These are phyloP conservation scores for Aschersonia sp. DNA, from an alignment of 2,329 filamentous ascomycete genomes.

Conservation along the genomic window DNA sequence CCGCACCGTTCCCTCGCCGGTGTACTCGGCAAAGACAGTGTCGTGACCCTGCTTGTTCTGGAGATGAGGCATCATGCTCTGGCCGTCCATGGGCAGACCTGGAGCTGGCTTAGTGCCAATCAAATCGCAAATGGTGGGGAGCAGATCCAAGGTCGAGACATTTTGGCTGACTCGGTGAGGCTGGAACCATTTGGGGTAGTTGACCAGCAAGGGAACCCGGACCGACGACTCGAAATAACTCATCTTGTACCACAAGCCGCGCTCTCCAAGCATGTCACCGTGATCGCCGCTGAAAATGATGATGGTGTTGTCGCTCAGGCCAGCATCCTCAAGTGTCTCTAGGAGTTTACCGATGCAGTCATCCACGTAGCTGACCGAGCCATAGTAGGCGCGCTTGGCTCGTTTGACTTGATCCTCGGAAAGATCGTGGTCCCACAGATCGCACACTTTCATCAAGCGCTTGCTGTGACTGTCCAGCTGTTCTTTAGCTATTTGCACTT, in stretches of 20 bases:
- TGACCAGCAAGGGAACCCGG: slow-evolving; percentile 75
- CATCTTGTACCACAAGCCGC: slow-evolving; percentile 95
- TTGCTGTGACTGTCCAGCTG: slow-evolving; percentile 78
- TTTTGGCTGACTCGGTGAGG: slow-evolving; percentile 69
- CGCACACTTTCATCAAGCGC: slow-evolving; percentile 73
- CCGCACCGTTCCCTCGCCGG: slow-evolving; percentile 78
- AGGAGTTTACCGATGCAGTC: slow-evolving; percentile 80
- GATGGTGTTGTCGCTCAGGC: slow-evolving; percentile 73
- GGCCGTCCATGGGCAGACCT: slow-evolving; percentile 72
- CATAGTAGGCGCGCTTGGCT: slow-evolving; percentile 81
- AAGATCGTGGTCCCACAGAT: slow-evolving; percentile 73
- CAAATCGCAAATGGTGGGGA: slow-evolving; percentile 78
- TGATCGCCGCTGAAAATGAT: slow-evolving; percentile 89
- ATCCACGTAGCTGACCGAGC: slow-evolving; percentile 85
- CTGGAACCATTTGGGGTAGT: slow-evolving; percentile 61
- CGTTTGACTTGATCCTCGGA: slow-evolving; percentile 75
- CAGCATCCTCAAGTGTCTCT: slow-evolving; percentile 62
- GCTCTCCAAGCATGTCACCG: slow-evolving; percentile 90
- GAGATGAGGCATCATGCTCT: slow-evolving; percentile 68
- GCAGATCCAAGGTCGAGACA: slow-evolving; percentile 80
- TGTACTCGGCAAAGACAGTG: slow-evolving; percentile 90
- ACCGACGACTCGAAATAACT: slow-evolving; percentile 88
- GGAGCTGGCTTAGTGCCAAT: slow-evolving; percentile 56
- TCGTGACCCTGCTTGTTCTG: slow-evolving; percentile 53
- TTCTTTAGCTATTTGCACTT: slow-evolving; percentile 63